Conservation (phyloP, 1,284 basidiomycete species). For the Irpex rosettiformis region DNA sequence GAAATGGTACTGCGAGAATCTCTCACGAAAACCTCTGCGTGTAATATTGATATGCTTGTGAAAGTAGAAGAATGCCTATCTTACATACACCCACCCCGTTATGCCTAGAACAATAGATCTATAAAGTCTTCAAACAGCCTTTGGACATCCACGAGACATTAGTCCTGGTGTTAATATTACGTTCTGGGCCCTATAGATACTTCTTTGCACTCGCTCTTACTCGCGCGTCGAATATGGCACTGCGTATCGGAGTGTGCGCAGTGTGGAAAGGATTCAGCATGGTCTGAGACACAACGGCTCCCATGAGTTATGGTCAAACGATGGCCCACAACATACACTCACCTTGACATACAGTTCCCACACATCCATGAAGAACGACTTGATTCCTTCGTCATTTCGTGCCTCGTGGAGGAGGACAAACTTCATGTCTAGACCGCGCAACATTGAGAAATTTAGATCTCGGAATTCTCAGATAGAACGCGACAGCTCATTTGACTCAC, state of each 20-base stretch:
- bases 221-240: conserved; percentile 75
- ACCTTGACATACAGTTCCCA: conserved; percentile 98
- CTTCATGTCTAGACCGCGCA: conserved; percentile 67
- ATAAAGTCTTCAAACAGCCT: not conserved
- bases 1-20: too few species aligned
- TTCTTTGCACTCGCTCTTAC: conserved; percentile 87
- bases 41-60: too few species aligned
- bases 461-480: conserved; percentile 6
- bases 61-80: too few species aligned
- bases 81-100: not conserved
- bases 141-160: not conserved
- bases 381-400: conserved; percentile 95
- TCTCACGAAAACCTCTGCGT: too few species aligned
- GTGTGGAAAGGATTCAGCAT: conserved; percentile 92
- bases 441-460: conserved; percentile 12
- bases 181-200: conserved; percentile 51
- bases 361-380: conserved; percentile 84
- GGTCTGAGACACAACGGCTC: conserved; percentile 47
- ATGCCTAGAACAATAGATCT: not conserved
- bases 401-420: conserved; percentile 89
- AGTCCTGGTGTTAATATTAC: not conserved
- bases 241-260: conserved; percentile 79
- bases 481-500: conserved; percentile 46
- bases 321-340: conserved; percentile 23
- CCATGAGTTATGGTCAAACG: conserved; percentile 15